Evolutionary conservation across 2,329 filamentous ascomycete species (phyloP), one percentile per base, ranked within the genome.

Genomic region (Xylaria arbuscula): DNA sequence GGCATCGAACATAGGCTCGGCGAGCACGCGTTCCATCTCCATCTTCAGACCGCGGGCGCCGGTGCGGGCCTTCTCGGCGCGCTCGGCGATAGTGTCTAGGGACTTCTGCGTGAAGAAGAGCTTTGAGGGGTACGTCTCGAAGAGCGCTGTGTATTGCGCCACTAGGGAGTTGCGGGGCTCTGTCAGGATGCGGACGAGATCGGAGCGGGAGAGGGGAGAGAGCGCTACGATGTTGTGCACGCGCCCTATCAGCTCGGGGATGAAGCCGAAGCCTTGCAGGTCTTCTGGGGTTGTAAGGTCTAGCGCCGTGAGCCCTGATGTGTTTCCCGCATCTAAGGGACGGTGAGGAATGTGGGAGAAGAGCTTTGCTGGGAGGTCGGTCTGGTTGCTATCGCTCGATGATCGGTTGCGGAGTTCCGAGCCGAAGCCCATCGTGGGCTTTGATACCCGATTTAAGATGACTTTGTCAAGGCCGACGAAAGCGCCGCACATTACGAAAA

Each of bases 401-500:
- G 83, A 82, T 19, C 81, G 80, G n/a, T 83, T 82, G 15, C 92
- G 89, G 19, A 98, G 88, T 24, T 92, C 90, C 3, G 94, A 94
- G 5, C 94, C 94, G 75, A 99, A 99, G 0, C 96, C 96, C 73
- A 99, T 95, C 2, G 93, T 92, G 0, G 88, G 87, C 76, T 92
- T 93, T 13, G 93, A 91, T 53, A 98, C 91, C n/a, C 96, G 90
- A 67, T 94, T 92, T 68, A 97, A 85, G 57, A 99, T 88, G 40
- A 92, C 87, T 78, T 97, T 97, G 76, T 98, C 93, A 0, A 98
- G 85, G 1, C 94, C 95, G 42, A 97, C 92, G 78, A 99, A 99
- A 19, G 96, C 96, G 19, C 96, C 96, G 13, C 94, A 97, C 79
- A 96, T 97, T 50, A 99, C 94, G 81, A 99, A 99, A 34, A 99